phyloP scores from a whole-genome alignment of 2,329 filamentous ascomycete genomes.

The Cladosporium sp. region DNA sequence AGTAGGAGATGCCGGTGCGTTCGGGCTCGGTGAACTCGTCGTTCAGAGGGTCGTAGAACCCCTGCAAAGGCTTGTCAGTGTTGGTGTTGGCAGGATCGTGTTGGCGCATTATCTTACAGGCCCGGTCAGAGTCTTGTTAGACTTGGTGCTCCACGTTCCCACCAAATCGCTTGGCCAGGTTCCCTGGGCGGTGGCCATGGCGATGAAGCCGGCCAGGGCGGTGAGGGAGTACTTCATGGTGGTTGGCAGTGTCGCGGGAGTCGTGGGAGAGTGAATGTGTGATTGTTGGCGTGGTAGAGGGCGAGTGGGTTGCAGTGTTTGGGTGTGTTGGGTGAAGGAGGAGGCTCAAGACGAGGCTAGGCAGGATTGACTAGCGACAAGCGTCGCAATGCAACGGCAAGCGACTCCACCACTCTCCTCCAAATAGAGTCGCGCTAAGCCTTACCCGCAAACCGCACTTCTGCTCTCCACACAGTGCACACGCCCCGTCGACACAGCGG shows the following conservation, averaged over 20 bases:
- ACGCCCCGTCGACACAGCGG: neutral
- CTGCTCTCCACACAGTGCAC: neutral
- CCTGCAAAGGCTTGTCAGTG: conserved; percentile 38
- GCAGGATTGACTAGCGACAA: neutral
- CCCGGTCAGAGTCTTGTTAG: conserved; percentile 63
- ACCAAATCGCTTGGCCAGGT: conserved; percentile 43
- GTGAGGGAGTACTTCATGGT: conserved; percentile 29
- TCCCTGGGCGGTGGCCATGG: conserved; percentile 18
- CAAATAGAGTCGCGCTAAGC: neutral
- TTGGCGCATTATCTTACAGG: conserved; percentile 48
- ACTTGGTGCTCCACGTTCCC: conserved; percentile 71
- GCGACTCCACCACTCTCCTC: neutral
- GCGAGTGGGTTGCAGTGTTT: neutral
- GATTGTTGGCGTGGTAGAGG: neutral
- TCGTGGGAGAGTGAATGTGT: neutral
- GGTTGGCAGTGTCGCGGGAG: neutral
- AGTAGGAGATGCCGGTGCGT: conserved; percentile 67
- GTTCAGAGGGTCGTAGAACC: conserved; percentile 63
- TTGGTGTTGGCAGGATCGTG: neutral
- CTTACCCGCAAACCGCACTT: neutral
- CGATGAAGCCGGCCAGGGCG: conserved; percentile 20
- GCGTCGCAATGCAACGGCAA: neutral
- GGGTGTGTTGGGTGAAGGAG: neutral
- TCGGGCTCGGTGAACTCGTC: conserved; percentile 63
- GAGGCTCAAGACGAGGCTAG: neutral